phyloP scores from a whole-genome alignment of 352 stramenopile species.

The Blastocystis sp. region DNA sequence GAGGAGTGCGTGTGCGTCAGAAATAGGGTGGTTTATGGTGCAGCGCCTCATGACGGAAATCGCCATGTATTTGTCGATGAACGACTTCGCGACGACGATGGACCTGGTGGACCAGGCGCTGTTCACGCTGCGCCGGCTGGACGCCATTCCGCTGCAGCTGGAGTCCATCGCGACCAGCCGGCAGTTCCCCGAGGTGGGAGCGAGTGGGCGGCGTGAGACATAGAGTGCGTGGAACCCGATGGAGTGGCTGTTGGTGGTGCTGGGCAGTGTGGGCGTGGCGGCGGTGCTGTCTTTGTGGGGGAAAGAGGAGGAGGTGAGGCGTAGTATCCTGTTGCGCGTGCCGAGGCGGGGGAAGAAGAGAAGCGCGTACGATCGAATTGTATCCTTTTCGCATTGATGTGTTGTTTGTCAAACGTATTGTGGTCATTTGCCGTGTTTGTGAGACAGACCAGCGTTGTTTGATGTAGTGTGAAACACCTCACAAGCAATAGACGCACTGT shows the following conservation, averaged over 20 bases:
- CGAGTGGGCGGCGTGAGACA: background rate
- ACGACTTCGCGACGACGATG: conserved; percentile 25
- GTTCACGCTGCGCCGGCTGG: background rate
- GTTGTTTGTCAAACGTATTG: background rate
- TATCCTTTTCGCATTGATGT: background rate
- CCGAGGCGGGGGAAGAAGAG: background rate
- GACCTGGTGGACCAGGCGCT: conserved; percentile 10
- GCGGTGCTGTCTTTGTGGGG: background rate
- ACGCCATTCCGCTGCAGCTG: conserved; percentile 38
- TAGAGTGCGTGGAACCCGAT: conserved; percentile 47
- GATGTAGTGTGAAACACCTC: background rate
- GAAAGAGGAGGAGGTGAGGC: background rate
- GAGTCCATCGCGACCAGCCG: conserved; percentile 8
- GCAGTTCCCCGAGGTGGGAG: conserved; percentile 33
- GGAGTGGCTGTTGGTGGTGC: conserved; percentile 47
- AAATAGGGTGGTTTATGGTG: conserved; percentile 27
- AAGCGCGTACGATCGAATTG: conserved; percentile 44
- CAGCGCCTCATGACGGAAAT: conserved; percentile 31
- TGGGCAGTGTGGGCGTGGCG: conserved; percentile 6
- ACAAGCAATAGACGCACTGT: background rate
- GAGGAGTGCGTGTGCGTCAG: background rate
- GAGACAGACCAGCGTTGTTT: background rate
- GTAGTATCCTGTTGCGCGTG: background rate
- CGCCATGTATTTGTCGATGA: conserved; percentile 53
- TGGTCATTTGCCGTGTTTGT: background rate